Percentiles rank a stretch among this genome's conserved stretches.
phyloP scores from a whole-genome alignment of 2,329 filamentous ascomycete species.

The Pseudomassariella vexata region DNA sequence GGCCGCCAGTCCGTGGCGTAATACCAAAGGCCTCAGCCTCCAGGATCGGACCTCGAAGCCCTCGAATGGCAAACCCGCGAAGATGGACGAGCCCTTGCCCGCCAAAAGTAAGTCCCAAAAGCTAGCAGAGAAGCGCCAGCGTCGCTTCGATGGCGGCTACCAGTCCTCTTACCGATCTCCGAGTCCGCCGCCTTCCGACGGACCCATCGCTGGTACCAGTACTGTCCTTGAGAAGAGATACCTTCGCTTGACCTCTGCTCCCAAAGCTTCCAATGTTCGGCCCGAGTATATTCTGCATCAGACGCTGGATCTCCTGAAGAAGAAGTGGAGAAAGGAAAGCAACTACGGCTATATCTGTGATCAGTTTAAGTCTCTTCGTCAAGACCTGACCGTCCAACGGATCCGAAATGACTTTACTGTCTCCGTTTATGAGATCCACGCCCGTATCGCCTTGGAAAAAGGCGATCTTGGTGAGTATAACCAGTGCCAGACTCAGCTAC shows the following conservation, averaged over 20 bases:
- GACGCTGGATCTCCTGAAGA: constrained; percentile 82
- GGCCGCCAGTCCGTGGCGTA: constrained; percentile 64
- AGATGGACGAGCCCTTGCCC: constrained; percentile 34
- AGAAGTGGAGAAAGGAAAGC: constrained; percentile 88
- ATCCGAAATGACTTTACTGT: constrained; percentile 97
- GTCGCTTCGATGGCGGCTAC: constrained; percentile 72
- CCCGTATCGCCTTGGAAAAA: constrained; percentile 94
- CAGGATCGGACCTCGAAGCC: constrained; percentile 71
- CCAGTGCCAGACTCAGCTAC: constrained; percentile 97
- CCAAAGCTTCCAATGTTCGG: constrained; percentile 82
- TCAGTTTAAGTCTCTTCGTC: constrained; percentile 96
- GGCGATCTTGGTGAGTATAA: constrained; percentile 99
- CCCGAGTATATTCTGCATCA: constrained; percentile 74
- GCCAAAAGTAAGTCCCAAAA: constrained; percentile 83
- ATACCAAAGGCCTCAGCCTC: constrained; percentile 54
- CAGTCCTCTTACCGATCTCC: constrained; percentile 50
- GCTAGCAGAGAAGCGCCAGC: constrained; percentile 80
- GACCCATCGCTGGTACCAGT: constrained; percentile 81
- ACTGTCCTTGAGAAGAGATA: constrained; percentile 87
- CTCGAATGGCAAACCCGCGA: constrained; percentile 39
- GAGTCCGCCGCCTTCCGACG: constrained; percentile 50
- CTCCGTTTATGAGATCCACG: constrained; percentile 94
- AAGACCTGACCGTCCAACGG: constrained; percentile 96
- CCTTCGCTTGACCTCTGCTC: constrained; percentile 85
- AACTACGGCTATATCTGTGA: constrained; percentile 98